Percentiles rank a stretch among this genome's conserved stretches.
These are phyloP conservation scores for Tuber brumale DNA, from an alignment of 495 filamentous ascomycete genomes.

Conservation along the genomic window DNA sequence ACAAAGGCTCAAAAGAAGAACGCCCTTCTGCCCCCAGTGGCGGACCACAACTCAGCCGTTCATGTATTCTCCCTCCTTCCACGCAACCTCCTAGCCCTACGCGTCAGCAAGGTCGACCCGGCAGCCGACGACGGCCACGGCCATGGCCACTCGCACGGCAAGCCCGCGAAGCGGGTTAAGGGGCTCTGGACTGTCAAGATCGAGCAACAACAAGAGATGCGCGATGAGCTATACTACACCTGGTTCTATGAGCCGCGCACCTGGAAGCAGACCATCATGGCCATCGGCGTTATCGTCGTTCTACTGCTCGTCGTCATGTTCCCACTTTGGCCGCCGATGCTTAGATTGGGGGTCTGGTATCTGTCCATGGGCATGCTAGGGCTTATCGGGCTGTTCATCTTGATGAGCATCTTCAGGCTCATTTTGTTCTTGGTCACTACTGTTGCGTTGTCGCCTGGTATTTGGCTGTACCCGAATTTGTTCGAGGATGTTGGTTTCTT, in stretches of 20 bases:
- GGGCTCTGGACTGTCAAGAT: slow-evolving; percentile 95
- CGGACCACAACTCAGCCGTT: slow-evolving; percentile 75
- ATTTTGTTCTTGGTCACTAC: slow-evolving; percentile 93
- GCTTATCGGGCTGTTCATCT: slow-evolving; percentile 89
- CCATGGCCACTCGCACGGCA: slow-evolving; percentile 66
- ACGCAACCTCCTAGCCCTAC: slow-evolving; percentile 86
- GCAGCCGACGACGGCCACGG: slow-evolving; percentile 49
- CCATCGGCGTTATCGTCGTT: slow-evolving; percentile 66
- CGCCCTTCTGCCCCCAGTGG: slow-evolving; percentile 78
- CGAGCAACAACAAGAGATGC: slow-evolving; percentile 91
- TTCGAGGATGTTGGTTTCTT: slow-evolving; percentile 99
- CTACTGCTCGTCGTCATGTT: slow-evolving; percentile 90
- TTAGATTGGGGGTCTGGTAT: slow-evolving; percentile 95
- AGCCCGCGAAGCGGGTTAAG: slow-evolving; percentile 74
- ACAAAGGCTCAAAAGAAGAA: slow-evolving; percentile 82
- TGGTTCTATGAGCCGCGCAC: slow-evolving; percentile 95
- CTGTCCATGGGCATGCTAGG: slow-evolving; percentile 90
- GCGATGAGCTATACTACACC: slow-evolving; percentile 86
- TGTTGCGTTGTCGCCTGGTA: slow-evolving; percentile 72
- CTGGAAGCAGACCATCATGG: slow-evolving; percentile 87
- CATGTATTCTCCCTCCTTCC: slow-evolving; percentile 93
- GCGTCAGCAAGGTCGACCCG: slow-evolving; percentile 77
- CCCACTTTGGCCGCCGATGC: slow-evolving; percentile 87
- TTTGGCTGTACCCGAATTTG: slow-evolving; percentile 97
- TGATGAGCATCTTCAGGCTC: slow-evolving; percentile 91